phyloP scores from a whole-genome alignment of 306 rosid species.

The Vigna unguiculata region DNA sequence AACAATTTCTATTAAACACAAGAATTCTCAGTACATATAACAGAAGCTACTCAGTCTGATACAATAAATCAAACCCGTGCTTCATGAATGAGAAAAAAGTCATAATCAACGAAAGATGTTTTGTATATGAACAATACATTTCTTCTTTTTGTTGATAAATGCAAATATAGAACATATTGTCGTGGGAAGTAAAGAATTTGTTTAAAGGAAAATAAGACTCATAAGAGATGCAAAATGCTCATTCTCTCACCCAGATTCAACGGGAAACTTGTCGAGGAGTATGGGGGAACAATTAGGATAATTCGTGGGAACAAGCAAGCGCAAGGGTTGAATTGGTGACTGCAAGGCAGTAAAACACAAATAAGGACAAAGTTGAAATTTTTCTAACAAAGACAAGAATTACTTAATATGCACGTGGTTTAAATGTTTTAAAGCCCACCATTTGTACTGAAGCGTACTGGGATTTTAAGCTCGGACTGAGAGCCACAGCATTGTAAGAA shows the following conservation, averaged over 20 bases:
- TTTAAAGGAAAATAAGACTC: slow-evolving; percentile 34
- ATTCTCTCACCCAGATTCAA: slow-evolving; percentile 80
- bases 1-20: slow-evolving; percentile 36
- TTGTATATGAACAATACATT: slow-evolving; percentile 2
- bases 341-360: slow-evolving; percentile 58
- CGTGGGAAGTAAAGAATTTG: not conserved
- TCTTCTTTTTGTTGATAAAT: slow-evolving; percentile 37
- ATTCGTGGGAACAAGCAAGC: slow-evolving; percentile 93
- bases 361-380: slow-evolving; percentile 42
- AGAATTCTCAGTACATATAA: not conserved
- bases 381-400: not conserved
- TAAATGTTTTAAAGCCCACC: slow-evolving; percentile 58
- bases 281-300: slow-evolving; percentile 95
- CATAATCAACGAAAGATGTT: slow-evolving; percentile 21
- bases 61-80: slow-evolving; percentile 11
- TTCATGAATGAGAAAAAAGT: slow-evolving; percentile 10
- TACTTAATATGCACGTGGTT: not conserved
- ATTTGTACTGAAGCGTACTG: slow-evolving; percentile 86
- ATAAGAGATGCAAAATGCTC: slow-evolving; percentile 34
- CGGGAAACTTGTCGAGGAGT: slow-evolving; percentile 89
- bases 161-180: slow-evolving; percentile 28
- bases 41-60: slow-evolving; percentile 2
- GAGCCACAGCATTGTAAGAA: slow-evolving; percentile 91
- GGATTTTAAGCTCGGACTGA: slow-evolving; percentile 86
- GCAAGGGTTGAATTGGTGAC: slow-evolving; percentile 95